Base-by-base conservation (phyloP, 192 early-diverging fungal species). In the Lobosporangium transversale region DNA sequence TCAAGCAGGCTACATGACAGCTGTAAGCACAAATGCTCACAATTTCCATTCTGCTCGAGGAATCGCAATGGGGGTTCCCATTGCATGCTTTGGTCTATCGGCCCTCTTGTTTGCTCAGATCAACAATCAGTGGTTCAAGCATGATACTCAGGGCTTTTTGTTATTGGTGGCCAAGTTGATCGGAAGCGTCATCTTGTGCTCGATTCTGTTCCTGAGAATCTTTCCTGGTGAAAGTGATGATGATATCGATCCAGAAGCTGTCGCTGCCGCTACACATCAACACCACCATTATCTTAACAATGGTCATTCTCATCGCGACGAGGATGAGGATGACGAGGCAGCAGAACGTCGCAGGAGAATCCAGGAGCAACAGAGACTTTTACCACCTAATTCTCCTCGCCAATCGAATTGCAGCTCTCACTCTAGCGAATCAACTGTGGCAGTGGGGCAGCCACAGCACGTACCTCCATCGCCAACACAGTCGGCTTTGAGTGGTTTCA, bases 71-170 rank as follows among this genome's bases (percentile, higher is more conserved):
- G 85, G 88, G 21, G 55, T 86, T 0, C 88, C 89, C 43, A 67
- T 86, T 43, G 85, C 85, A 14, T 66, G 81, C 43, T 89, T 87
- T 67, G 89, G 88, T 5, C 73, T 90, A 31, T 88, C 89, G 17
- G 87, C 89, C 12, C 78, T 87, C 52, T 76, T 88, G 29, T 90
- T 87, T 53, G 86, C 89, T 0, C 80, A 84, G 51, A 66, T 90
- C 20, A 85, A 88, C 66, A 82, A 69, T 3, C 65, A 58, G 21
- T 85, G 76, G 58, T 89, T 87, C 52, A 83, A 86, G 42, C n/a
- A 65, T 7, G 78, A 81, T 23, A 86, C 86, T 0, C 78, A 64
- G 27, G 66, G 73, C 18, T 88, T 88, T 52, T 36, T 90, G 65
- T 20, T 81, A 12, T 83, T 87, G 20, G 79, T 90, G 53, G 82